Evolutionary conservation across 2,329 filamentous ascomycete species (phyloP).

Genomic region (Aureobasidium sp.): DNA sequence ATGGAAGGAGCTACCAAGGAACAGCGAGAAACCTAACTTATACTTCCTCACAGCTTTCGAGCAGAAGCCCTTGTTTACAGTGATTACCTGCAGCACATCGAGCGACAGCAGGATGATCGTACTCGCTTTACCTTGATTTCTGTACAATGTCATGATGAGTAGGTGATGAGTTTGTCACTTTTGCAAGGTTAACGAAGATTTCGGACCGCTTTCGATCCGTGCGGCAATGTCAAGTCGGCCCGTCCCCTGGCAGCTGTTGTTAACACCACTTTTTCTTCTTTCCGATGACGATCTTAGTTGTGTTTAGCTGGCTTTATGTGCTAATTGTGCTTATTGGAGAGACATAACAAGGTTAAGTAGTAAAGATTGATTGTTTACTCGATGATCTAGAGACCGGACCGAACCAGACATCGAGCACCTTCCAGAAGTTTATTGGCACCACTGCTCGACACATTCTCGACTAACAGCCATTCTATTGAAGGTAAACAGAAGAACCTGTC

Average conservation of each 20-base stretch:
- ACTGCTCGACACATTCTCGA: background rate
- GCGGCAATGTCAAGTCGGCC: background rate
- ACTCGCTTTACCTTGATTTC: background rate
- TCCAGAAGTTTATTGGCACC: background rate
- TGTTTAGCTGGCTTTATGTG: background rate
- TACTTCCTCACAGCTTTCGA: background rate
- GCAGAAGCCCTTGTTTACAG: background rate
- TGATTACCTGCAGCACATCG: background rate
- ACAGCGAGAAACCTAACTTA: background rate
- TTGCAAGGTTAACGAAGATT: conserved; percentile 1
- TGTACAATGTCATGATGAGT: background rate
- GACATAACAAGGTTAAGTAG: background rate
- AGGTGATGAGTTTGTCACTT: background rate
- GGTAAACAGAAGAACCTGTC: background rate
- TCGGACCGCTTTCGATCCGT: background rate
- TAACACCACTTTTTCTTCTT: background rate
- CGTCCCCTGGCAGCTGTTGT: background rate
- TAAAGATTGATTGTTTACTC: background rate
- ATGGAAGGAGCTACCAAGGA: background rate
- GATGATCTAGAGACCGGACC: background rate
- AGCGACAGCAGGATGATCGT: background rate
- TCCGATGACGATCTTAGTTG: background rate
- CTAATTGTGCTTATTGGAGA: background rate
- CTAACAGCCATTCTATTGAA: background rate
- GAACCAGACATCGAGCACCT: background rate